Evolutionary conservation across 208 protist genomes (phyloP), one percentile per base, ranked within the genome.

Genomic region (Acanthamoeba lenticulata): DNA sequence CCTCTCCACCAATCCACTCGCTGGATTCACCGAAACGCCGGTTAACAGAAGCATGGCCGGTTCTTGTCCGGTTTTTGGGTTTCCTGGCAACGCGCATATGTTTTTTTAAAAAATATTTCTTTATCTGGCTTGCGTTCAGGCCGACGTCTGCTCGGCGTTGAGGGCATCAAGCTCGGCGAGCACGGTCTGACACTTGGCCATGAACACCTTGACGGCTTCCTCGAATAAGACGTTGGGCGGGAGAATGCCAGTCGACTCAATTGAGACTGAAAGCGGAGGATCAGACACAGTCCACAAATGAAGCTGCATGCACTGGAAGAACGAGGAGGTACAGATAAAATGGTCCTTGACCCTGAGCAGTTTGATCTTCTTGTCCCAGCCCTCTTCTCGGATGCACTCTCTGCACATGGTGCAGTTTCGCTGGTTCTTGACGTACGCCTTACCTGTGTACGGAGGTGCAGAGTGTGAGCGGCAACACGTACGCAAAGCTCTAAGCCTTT

Each of bases 361-460:
- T 32, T 95, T 77, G 36, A 98, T 95, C 6, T 65, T 57, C n/a
- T 94, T 24, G 52, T 94, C 94, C 36, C 96, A 95, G 5, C 95
- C 94, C 15, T 95, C 94, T 67, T 97, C 98, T 85, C 99, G 97
- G 55, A 99, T 97, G 92, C 99, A 99, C 96, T 99, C 99, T 49
- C 99, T 97, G 94, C 98, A 99, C 93, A 99, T 97, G 3, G 99
- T 99, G 96, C 99, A 99, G 57, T 98, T 97, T 67, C 97, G 93
- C 40, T 98, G 97, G 47, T 98, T 96, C n/a, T 95, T 94, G 40
- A 99, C 99, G 2, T 95, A 45, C 6, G 89, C 92, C 27, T 62
- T 86, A 27, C 32, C 77, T 45, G 29, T 42, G 29, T 29, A 38
- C 7, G 77, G 29, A 1, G n/a, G 86, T 42, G 47, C 15, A 7